These are phyloP conservation scores for Dactylis glomerata DNA, from an alignment of 176 grass and related monocot genomes.

Conservation along the genomic window DNA sequence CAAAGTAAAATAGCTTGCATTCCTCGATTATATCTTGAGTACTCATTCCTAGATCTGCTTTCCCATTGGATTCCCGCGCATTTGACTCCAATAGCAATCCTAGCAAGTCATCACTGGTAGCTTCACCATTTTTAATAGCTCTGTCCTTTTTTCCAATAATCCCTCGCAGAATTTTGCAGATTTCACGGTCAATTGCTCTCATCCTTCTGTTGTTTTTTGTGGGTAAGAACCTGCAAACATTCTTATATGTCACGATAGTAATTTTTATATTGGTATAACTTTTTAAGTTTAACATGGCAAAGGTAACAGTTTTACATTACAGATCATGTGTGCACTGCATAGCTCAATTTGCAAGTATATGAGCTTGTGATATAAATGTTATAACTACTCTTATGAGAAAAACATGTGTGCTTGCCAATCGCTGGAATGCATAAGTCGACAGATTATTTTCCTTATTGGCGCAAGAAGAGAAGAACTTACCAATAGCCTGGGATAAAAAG, in stretches of 20 bases:
- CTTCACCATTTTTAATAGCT: slow-evolving; percentile 37
- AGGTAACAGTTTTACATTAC: too few relatives aligned
- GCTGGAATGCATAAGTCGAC: too few relatives aligned
- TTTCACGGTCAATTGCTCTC: slow-evolving; percentile 36
- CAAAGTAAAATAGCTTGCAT: slow-evolving; percentile 89
- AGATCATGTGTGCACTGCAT: neutral
- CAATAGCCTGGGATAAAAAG: slow-evolving; percentile 53
- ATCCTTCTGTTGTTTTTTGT: slow-evolving; percentile 58
- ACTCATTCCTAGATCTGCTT: slow-evolving; percentile 43
- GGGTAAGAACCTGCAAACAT: slow-evolving; percentile 50
- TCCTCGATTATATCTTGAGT: slow-evolving; percentile 66
- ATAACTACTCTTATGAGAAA: neutral
- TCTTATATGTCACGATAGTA: neutral
- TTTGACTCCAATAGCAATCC: slow-evolving; percentile 71
- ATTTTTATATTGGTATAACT: too few relatives aligned
- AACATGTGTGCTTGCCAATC: neutral
- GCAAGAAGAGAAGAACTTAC: neutral
- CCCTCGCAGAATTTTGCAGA: slow-evolving; percentile 31
- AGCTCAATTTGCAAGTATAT: neutral
- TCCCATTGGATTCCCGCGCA: slow-evolving; percentile 33
- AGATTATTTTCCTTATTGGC: too few relatives aligned
- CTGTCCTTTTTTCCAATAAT: slow-evolving; percentile 59
- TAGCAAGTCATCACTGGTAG: slow-evolving; percentile 45
- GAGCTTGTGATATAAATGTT: neutral
- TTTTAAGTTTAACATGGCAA: neutral